These are phyloP conservation scores for Cajanus cajan DNA, from an alignment of 306 rosid genomes.

Conservation along the genomic window DNA sequence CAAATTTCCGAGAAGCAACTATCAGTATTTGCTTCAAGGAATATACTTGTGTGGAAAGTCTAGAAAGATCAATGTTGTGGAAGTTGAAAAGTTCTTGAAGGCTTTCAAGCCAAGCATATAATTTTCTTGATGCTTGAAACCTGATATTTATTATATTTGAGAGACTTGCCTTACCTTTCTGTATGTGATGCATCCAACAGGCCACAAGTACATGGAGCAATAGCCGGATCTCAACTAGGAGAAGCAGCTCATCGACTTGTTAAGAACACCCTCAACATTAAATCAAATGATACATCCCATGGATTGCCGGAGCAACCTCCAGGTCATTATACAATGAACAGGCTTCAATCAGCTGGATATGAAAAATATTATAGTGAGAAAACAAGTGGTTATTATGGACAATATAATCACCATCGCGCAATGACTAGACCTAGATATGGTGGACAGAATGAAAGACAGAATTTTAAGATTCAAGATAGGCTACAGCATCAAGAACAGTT, in stretches of 20 bases:
- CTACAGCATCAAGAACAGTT: slow-evolving; percentile 40
- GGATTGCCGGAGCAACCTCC: slow-evolving; percentile 45
- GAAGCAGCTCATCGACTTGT: slow-evolving; percentile 86
- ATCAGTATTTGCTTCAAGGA: slow-evolving; percentile 5
- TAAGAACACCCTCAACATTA: slow-evolving; percentile 68
- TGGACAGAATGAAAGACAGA: slow-evolving; percentile 47
- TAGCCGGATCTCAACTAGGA: slow-evolving; percentile 68
- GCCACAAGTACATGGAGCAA: slow-evolving; percentile 67
- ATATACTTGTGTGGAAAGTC: neutral
- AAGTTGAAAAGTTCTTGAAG: neutral
- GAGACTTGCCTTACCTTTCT: slow-evolving; percentile 18
- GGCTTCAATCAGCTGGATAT: slow-evolving; percentile 56
- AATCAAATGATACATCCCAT: slow-evolving; percentile 43
- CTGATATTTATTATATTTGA: neutral
- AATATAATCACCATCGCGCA: slow-evolving; percentile 43
- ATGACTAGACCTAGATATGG: slow-evolving; percentile 52
- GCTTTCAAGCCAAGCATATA: neutral
- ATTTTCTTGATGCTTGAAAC: slow-evolving; percentile 6
- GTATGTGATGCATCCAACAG: slow-evolving; percentile 42
- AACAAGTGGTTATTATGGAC: slow-evolving; percentile 33
- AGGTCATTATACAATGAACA: slow-evolving; percentile 34
- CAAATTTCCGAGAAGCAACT: neutral
- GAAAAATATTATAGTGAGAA: slow-evolving; percentile 56
- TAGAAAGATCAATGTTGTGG: neutral
- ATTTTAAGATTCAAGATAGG: slow-evolving; percentile 43